Base-by-base conservation (phyloP, 148 eudicot genomes). In the Camellia lanceoleosa region DNA sequence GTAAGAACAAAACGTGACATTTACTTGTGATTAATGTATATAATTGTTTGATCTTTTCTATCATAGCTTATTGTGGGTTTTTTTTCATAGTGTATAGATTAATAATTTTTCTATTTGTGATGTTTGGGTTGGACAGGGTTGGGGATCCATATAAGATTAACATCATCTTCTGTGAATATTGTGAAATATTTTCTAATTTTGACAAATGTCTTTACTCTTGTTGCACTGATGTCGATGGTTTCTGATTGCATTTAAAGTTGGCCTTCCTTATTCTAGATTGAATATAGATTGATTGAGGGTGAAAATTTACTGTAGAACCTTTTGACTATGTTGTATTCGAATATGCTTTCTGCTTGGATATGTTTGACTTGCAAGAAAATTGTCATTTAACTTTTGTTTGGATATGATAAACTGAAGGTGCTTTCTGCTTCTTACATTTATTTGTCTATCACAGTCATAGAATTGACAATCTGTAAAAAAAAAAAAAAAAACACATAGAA, bases 181-280 rank as follows among this genome's bases (percentile, higher is more conserved):
- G 18, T 44, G 20, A 44, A 2, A 49, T 4, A 69, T 49, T 44
- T 1, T 44, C 54, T 69, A 9, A 16, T 69, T 46, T 69, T n/a
- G 16, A 44, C 3, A 5, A 69, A 44, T 16, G 12, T 44, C 44
- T 69, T 69, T 46, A 47, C 30, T 70, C 47, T 70, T 70, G 58
- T 5, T 47, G 3, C 30, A 5, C 56, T n/a, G 15, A n/a, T 70
- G 14, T 10, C 20, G 49, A 47, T 9, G 8, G 56, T 70, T 70
- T 46, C 74, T 46, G 74, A 46, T 70, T 68, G 20, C 30, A 70
- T 69, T 69, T 10, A 16, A 69, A 19, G 44, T 18, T 47, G 73
- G 16, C 43, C 42, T 2, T 9, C 38, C 38, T 30, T 30, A 30
- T 30, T 30, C 55, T 5, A 46, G 73, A 44, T 30, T 30, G 73